Conservation (phyloP, 768 basidiomycete genomes). For the Kwoniella bestiolae region DNA sequence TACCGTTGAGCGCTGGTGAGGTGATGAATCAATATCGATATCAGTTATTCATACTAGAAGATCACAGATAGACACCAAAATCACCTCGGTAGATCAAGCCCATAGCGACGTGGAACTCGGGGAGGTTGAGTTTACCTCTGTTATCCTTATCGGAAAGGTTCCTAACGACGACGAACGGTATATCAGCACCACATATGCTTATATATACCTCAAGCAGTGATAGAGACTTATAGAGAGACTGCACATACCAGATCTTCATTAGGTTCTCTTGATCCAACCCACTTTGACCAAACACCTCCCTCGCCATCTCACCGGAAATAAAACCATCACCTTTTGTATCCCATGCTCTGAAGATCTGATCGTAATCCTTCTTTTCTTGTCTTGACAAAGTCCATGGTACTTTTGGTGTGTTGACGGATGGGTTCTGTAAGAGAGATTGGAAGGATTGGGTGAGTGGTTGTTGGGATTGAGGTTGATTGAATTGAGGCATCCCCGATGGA, state of each 20-base stretch:
- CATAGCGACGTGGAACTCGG: conserved; percentile 99
- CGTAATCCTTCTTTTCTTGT: conserved; percentile 93
- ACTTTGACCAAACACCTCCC: conserved; percentile 93
- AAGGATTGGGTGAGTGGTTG: conserved; percentile 80
- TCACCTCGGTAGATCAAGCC: conserved; percentile 92
- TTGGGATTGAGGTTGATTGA: conserved; percentile 61
- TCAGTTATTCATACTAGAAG: too few species aligned
- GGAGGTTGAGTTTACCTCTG: conserved; percentile 90
- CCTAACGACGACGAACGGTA: conserved; percentile 62
- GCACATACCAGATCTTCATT: conserved; percentile 80
- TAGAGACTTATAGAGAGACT: conserved; percentile 45
- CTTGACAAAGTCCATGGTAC: conserved; percentile 85
- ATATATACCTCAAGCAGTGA: not conserved
- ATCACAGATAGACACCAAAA: too few species aligned
- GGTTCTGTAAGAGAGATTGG: conserved; percentile 80
- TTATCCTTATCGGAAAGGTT: conserved; percentile 89
- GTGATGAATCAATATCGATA: not conserved
- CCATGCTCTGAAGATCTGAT: conserved; percentile 97
- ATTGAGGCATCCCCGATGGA: conserved; percentile 63
- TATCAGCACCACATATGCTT: not conserved
- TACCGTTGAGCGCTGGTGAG: conserved; percentile 80
- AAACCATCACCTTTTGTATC: conserved; percentile 76
- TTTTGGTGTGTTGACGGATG: conserved; percentile 68
- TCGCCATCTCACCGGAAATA: conserved; percentile 78
- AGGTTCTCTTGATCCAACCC: conserved; percentile 86